Conservation (phyloP, 2,329 filamentous ascomycete genomes). For the Monilinia laxa region DNA sequence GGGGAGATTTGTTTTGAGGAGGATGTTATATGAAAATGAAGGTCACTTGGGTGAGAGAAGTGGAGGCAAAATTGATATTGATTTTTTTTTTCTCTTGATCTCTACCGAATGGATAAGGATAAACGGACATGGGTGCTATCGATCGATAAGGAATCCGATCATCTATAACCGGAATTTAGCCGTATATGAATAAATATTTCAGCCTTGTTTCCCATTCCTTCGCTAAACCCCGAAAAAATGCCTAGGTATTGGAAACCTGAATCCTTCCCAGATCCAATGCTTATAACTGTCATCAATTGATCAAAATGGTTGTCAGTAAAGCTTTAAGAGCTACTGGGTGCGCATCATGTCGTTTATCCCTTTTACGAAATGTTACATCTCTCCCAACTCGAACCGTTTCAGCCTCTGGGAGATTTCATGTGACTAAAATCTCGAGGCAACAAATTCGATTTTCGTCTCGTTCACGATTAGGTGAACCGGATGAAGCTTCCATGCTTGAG, state of each 20-base stretch:
- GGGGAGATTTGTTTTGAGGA: background rate
- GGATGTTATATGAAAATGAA: background rate
- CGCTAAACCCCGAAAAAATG: conserved; percentile 13
- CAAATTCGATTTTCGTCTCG: conserved; percentile 29
- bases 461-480: conserved; percentile 15
- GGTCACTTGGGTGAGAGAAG: background rate
- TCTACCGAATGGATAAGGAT: conserved; percentile 3
- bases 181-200: too few species aligned
- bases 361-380: conserved; percentile 37
- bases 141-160: background rate
- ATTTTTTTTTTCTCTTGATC: background rate
- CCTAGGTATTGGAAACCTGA: background rate
- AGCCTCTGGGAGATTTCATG: conserved; percentile 1
- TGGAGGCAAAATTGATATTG: conserved; percentile 5
- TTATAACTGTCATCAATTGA: background rate
- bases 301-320: conserved; percentile 35
- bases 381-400: conserved; percentile 28
- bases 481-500: background rate
- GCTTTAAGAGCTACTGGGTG: conserved; percentile 38
- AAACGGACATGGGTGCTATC: background rate
- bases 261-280: background rate
- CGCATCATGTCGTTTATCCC: conserved; percentile 37
- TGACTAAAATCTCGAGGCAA: background rate
- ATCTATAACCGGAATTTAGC: background rate
- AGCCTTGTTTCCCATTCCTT: background rate